Evolutionary conservation across 2,329 filamentous ascomycete genomes (phyloP).

Genomic region (Alternaria triticina): DNA sequence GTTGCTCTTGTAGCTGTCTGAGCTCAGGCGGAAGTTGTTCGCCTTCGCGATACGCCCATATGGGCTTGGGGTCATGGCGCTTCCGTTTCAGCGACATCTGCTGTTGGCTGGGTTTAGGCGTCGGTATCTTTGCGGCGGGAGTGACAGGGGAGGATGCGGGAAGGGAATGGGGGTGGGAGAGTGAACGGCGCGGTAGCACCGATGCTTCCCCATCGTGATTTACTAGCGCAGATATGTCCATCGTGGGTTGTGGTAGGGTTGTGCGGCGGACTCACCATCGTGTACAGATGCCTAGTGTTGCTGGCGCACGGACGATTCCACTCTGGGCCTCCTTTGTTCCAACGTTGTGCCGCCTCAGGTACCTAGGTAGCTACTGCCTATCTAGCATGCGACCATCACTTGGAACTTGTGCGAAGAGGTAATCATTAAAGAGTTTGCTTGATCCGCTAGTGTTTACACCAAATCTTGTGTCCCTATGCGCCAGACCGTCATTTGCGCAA

Average conservation of each 20-base stretch:
- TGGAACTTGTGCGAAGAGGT: not conserved
- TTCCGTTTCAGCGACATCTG: conserved; percentile 44
- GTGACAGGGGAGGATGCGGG: conserved; percentile 37
- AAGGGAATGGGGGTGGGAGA: conserved; percentile 36
- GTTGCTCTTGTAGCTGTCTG: conserved; percentile 30
- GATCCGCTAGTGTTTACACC: conserved; percentile 32
- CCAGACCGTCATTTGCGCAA: conserved; percentile 28
- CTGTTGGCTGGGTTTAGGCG: conserved; percentile 30
- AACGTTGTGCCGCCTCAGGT: not conserved
- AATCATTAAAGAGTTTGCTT: conserved; percentile 19
- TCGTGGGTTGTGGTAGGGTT: conserved; percentile 35
- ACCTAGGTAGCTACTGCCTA: not conserved
- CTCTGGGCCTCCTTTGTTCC: not conserved
- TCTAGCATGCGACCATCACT: not conserved
- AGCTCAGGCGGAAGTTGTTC: conserved; percentile 34
- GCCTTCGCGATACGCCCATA: conserved; percentile 44
- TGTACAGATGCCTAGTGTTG: conserved; percentile 14
- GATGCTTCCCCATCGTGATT: conserved; percentile 40
- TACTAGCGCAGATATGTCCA: conserved; percentile 47
- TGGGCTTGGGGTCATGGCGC: conserved; percentile 45
- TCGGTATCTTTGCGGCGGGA: conserved; percentile 37
- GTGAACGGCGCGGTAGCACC: conserved; percentile 40
- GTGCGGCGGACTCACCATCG: conserved; percentile 16
- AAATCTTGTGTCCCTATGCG: conserved; percentile 27
- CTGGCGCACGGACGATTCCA: conserved; percentile 7